Conservation (phyloP, 2,329 filamentous ascomycete genomes). For the Fusarium protoensiforme region DNA sequence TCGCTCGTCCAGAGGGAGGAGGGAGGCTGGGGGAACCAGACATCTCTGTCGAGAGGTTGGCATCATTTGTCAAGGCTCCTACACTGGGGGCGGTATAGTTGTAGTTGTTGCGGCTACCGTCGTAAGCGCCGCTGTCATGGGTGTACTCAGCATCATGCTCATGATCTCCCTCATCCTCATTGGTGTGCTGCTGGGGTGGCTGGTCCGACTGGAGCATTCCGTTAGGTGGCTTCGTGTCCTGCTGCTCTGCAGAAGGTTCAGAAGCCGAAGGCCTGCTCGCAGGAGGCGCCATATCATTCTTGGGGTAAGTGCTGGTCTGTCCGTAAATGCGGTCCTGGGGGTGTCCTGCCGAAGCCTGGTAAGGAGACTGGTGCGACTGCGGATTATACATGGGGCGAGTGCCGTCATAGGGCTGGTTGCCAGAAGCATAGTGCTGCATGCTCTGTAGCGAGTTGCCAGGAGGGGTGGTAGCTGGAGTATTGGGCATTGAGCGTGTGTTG, state of each 20-base stretch:
- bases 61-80: slow-evolving; percentile 75
- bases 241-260: slow-evolving; percentile 69
- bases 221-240: slow-evolving; percentile 73
- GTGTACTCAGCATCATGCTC: slow-evolving; percentile 88
- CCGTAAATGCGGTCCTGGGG: slow-evolving; percentile 75
- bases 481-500: slow-evolving; percentile 86
- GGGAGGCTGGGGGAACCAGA: slow-evolving; percentile 83
- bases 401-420: slow-evolving; percentile 77
- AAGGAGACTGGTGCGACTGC: slow-evolving; percentile 77
- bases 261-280: slow-evolving; percentile 69
- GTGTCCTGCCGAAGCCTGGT: slow-evolving; percentile 70
- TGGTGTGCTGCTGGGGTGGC: slow-evolving; percentile 62
- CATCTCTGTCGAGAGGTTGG: slow-evolving; percentile 86
- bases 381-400: slow-evolving; percentile 83
- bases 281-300: slow-evolving; percentile 90
- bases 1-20: slow-evolving; percentile 84
- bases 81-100: slow-evolving; percentile 79
- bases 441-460: slow-evolving; percentile 80
- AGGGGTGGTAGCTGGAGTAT: slow-evolving; percentile 90
- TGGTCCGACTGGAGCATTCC: slow-evolving; percentile 69
- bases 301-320: slow-evolving; percentile 77
- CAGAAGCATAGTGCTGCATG: slow-evolving; percentile 81
- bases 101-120: slow-evolving; percentile 77
- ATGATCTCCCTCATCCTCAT: slow-evolving; percentile 76
- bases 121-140: slow-evolving; percentile 81